A percentile compares a stretch with the other conserved stretches of the same genome.
Evolutionary conservation across 2,329 filamentous ascomycete species (phyloP).

Genomic region (Fusarium camptoceras): DNA sequence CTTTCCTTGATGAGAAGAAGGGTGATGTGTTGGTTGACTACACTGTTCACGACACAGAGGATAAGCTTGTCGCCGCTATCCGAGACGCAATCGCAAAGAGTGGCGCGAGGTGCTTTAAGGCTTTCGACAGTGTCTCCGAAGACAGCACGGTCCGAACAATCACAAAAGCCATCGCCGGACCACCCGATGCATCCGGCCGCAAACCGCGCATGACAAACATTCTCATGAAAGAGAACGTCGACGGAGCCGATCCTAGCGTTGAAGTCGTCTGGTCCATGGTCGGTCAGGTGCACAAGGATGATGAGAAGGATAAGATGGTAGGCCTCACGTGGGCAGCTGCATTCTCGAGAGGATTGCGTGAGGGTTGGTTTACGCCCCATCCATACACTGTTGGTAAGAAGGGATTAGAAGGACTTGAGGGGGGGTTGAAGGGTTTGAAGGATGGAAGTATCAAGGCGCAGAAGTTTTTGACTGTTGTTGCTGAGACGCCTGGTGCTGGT

Average conservation of each 20-base stretch:
- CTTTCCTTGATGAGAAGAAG: conserved; percentile 18
- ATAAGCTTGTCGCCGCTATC: conserved; percentile 5
- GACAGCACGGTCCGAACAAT: neutral
- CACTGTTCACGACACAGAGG: neutral
- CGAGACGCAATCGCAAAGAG: conserved; percentile 2
- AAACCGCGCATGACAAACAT: conserved; percentile 15
- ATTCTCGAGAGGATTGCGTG: conserved; percentile 13
- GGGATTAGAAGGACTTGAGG: neutral
- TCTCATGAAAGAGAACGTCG: neutral
- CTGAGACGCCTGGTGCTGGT: neutral
- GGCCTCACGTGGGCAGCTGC: neutral
- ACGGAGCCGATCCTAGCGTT: conserved; percentile 1
- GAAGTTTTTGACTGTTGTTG: conserved; percentile 12
- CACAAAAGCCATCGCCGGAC: neutral
- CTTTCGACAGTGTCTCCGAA: conserved; percentile 10
- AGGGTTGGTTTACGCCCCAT: conserved; percentile 34
- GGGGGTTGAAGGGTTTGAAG: neutral
- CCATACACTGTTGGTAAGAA: conserved; percentile 17
- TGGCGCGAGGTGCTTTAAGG: conserved; percentile 6
- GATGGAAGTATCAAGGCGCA: neutral
- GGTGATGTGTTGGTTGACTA: conserved; percentile 31
- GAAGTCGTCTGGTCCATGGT: neutral
- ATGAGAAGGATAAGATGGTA: conserved; percentile 7
- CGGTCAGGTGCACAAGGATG: neutral
- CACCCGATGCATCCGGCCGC: neutral